Percentiles rank a stretch among this genome's conserved stretches.
phyloP scores from a whole-genome alignment of 805 yeast genomes.

The Suhomyces sp. region DNA sequence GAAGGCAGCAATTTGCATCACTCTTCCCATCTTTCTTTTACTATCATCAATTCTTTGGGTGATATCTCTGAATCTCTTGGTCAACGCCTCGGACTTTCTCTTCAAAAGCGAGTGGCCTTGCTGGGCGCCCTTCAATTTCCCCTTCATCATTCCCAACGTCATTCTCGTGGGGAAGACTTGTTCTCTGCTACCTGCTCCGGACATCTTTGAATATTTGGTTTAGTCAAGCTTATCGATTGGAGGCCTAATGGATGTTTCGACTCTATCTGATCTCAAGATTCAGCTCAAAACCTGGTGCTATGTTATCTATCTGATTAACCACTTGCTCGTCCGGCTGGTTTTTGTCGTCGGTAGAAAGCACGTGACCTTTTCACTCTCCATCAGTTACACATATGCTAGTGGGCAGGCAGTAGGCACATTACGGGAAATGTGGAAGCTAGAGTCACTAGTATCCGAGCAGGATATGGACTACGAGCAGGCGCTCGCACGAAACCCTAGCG shows the following conservation, averaged over 20 bases:
- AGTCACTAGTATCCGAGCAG: neutral
- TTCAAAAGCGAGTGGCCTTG: conserved; percentile 92
- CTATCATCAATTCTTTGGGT: conserved; percentile 92
- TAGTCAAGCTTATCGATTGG: neutral
- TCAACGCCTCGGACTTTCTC: conserved; percentile 94
- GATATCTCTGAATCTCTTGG: conserved; percentile 93
- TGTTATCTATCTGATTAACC: neutral
- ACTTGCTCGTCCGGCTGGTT: neutral
- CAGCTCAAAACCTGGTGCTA: neutral
- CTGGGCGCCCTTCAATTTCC: conserved; percentile 94
- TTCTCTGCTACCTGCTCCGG: conserved; percentile 79
- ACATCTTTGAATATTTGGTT: conserved; percentile 34
- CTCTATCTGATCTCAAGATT: neutral
- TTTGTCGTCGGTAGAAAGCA: neutral
- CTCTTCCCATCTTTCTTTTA: conserved; percentile 95
- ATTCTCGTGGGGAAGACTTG: conserved; percentile 97
- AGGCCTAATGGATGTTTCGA: neutral
- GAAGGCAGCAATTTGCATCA: conserved; percentile 97
- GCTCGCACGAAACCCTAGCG: conserved; percentile 30
- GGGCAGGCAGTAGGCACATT: no score
- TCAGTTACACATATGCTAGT: neutral
- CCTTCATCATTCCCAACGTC: conserved; percentile 94
- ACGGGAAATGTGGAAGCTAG: neutral
- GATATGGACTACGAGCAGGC: conserved; percentile 37
- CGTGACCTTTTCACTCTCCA: neutral